Conservation (phyloP, 176 grass and related monocot genomes). For the Thinopyrum elongatum region DNA sequence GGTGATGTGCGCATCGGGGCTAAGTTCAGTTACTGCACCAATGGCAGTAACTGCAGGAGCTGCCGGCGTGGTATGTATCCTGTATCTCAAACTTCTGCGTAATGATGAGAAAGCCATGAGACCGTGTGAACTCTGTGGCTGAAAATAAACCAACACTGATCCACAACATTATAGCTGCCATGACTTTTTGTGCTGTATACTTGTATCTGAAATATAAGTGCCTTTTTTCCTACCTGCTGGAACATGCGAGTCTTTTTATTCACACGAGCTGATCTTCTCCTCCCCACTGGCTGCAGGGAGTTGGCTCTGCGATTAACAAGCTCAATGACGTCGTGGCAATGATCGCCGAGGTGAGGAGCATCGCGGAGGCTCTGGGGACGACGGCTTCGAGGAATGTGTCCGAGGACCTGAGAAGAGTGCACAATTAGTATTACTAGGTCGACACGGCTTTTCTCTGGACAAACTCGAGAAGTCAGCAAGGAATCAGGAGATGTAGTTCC, state of each 20-base stretch:
- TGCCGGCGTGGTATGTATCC: constrained; percentile 69
- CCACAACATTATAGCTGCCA: neutral
- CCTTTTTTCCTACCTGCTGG: neutral
- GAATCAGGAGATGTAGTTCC: neutral
- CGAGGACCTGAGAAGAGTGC: constrained; percentile 37
- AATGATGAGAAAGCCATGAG: neutral
- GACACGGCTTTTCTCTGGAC: neutral
- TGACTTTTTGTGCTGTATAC: neutral
- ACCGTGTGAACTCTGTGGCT: neutral
- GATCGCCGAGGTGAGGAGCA: constrained; percentile 83
- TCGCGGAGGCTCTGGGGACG: constrained; percentile 50
- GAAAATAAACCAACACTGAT: neutral
- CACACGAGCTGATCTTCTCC: neutral
- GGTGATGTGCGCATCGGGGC: constrained; percentile 90
- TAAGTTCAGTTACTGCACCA: constrained; percentile 88
- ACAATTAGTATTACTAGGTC: constrained; percentile 16
- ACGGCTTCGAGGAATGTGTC: constrained; percentile 25
- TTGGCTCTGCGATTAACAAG: constrained; percentile 77
- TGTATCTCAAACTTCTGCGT: neutral
- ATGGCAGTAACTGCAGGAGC: constrained; percentile 90
- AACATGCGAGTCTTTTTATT: neutral
- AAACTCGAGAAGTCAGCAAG: constrained; percentile 4
- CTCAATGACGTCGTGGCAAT: constrained; percentile 76
- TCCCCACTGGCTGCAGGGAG: constrained; percentile 46
- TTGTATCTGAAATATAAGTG: neutral